Conservation (phyloP, 2,329 filamentous ascomycete species). For the Plenodomus tracheiphilus region DNA sequence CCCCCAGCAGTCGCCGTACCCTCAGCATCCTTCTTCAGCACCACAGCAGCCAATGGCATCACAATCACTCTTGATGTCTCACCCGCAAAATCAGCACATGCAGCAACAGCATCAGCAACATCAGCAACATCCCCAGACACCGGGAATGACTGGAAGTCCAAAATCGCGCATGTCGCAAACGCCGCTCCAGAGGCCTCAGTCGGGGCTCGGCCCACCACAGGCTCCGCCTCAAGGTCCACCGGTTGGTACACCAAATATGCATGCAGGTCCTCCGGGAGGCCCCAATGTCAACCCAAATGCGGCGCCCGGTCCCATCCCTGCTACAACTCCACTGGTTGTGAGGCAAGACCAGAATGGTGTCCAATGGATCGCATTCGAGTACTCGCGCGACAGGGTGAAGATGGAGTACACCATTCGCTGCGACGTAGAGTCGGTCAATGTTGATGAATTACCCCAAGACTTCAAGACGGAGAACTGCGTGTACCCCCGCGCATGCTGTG, state of each 20-base stretch:
- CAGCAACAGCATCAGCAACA: conserved; percentile 48
- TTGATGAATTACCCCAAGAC: conserved; percentile 79
- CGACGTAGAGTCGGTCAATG: conserved; percentile 94
- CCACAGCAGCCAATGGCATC: conserved; percentile 59
- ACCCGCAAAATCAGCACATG: conserved; percentile 50
- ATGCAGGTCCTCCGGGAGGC: conserved; percentile 42
- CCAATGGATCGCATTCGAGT: conserved; percentile 99
- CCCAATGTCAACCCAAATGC: conserved; percentile 79
- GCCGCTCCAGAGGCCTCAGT: conserved; percentile 61
- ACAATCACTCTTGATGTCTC: conserved; percentile 57
- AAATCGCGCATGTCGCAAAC: conserved; percentile 53
- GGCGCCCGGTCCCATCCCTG: conserved; percentile 93
- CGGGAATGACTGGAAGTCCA: conserved; percentile 67
- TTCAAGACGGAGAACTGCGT: conserved; percentile 99
- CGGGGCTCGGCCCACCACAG: conserved; percentile 50
- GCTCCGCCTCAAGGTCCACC: conserved; percentile 45
- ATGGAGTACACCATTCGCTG: conserved; percentile 99
- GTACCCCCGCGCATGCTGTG: conserved; percentile 91
- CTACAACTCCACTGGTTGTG: conserved; percentile 92
- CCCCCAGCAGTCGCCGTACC: conserved; percentile 61
- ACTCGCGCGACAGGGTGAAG: conserved; percentile 94
- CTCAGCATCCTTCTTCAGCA: conserved; percentile 57
- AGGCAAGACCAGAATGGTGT: conserved; percentile 94
- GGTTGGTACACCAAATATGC: conserved; percentile 47
- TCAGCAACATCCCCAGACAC: conserved; percentile 50